Evolutionary conservation across 768 basidiomycete genomes (phyloP), one percentile per base, ranked within the genome.

Genomic region (Asterophora lycoperdoides): DNA sequence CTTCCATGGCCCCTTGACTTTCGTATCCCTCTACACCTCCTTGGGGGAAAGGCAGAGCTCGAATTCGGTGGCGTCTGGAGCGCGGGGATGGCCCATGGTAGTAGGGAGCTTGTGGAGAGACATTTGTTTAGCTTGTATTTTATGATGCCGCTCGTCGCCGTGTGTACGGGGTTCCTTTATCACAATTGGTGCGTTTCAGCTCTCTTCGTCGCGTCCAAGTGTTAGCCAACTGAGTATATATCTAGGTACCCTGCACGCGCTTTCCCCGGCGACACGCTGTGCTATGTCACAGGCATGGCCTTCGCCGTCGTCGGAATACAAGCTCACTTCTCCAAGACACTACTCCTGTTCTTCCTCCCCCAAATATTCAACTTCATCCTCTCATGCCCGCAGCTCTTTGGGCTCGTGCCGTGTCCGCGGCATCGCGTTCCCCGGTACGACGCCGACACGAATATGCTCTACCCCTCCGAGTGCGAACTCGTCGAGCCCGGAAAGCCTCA

Each of bases 261-360:
- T 0, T 99, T 98, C 63, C 89, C 93, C 0, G 96, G 96, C 2
- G 96, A 99, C 64, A 99, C 96, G 3, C 77, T 99, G 26, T 99
- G 96, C 67, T 99, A 99, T 70, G 84, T 97, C 34, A 83, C 93
- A 0, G 96, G 96, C 51, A 99, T 99, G 96, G 92, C 96, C 4
- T 98, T 99, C 64, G 87, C 96, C 1, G 94, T 96, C 8, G 93
- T 95, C 28, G 94, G 93, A 18, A 97, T 99, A 54, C 91, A 96
- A 60, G 93, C 89, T 0, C 96, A 99, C 66, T 97, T 93, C 67
- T 92, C 91, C 45, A 99, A 99, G 69, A 99, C 96, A 0, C 72
- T 99, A 8, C 77, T 97, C 49, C 72, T 98, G 19, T 98, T 99
- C 75, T 98, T 98, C 72, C 77, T 99, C 41, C 96, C 96, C 4